Conservation (phyloP, 2,329 filamentous ascomycete species). For the Zasmidium angulare region DNA sequence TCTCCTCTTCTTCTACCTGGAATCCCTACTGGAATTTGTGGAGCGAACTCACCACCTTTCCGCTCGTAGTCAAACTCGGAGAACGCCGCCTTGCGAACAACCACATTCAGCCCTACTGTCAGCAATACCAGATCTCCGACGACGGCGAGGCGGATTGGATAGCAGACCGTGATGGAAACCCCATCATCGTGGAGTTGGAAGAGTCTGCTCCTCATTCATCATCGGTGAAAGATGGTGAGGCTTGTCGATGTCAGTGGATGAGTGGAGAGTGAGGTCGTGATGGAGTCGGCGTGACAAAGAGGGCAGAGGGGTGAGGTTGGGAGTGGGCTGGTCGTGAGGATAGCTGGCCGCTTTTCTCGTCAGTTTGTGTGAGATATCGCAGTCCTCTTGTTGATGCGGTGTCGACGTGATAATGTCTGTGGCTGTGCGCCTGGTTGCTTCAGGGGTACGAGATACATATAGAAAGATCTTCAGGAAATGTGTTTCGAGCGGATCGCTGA, state of each 20-base stretch:
- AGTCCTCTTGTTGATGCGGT: no score
- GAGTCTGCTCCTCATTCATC: slow-evolving; percentile 25
- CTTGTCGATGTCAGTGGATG: slow-evolving; percentile 36
- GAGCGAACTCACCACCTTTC: no score
- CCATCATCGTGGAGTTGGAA: not conserved
- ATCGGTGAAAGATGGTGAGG: slow-evolving; percentile 26
- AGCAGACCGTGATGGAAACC: slow-evolving; percentile 30
- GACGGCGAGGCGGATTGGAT: slow-evolving; percentile 46
- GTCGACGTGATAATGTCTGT: no score
- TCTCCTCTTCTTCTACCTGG: not conserved
- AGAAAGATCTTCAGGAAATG: no score
- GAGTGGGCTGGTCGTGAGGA: no score
- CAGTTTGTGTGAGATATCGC: no score
- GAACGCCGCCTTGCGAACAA: slow-evolving; percentile 55
- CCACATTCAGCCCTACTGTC: slow-evolving; percentile 55
- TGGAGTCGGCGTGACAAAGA: not conserved
- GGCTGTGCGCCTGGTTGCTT: no score
- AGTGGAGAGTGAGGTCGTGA: slow-evolving; percentile 4
- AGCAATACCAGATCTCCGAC: slow-evolving; percentile 60
- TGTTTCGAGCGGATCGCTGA: no score
- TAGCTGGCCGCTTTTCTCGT: no score
- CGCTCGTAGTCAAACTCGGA: slow-evolving; percentile 60
- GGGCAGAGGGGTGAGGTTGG: not conserved
- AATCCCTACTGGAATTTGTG: no score
- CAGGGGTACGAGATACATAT: no score